Evolutionary conservation across 805 yeast species (phyloP), one percentile per base, ranked within the genome.

Genomic region (Candida oleophila): DNA sequence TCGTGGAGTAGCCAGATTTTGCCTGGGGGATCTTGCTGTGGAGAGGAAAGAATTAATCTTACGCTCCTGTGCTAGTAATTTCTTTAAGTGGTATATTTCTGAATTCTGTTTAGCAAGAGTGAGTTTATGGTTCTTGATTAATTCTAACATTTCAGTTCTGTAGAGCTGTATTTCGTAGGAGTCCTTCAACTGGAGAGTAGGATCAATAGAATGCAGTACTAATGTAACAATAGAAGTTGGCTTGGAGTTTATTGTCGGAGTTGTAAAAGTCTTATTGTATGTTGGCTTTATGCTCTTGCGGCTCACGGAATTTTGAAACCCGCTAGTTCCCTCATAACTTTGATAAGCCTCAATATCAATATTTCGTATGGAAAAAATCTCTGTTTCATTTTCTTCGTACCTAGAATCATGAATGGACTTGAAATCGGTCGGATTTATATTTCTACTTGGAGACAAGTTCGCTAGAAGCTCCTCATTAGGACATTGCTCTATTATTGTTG

Each of bases 31-130:
- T 18, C 19, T 20, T 15, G 22, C 8, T 9, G 39, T 36, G 14
- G 19, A 20, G 4, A 36, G 19, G 39, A 36, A 15, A 12, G 39
- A 7, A 22, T 36, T 36, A 12, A 36, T 54, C 1, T 8, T 48
- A 40, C 59, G 54, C 47, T 65, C 67, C 33, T 60, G 55, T 12
- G 41, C 42, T 39, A 65, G 50, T 19, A 65, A 51, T 15, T 53
- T 43, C 37, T 55, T 59, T 20, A 63, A 49, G 38, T 57, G 54
- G 12, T 54, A 49, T 16, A 61, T 62, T 48, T 64, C 66, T 15
- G 54, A 49, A 44, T 60, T 61, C 42, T 65, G 66, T 42, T 55
- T 60, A 14, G 46, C 39, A 8, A 63, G 50, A 44, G 62, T 50
- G 3, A 43, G 42, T 11, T 55, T 48, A 37, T 65, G 65, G 9